Percentiles rank a stretch among this genome's conserved stretches.
Evolutionary conservation across 495 filamentous ascomycete species (phyloP).

Genomic region (Poronia punctata): DNA sequence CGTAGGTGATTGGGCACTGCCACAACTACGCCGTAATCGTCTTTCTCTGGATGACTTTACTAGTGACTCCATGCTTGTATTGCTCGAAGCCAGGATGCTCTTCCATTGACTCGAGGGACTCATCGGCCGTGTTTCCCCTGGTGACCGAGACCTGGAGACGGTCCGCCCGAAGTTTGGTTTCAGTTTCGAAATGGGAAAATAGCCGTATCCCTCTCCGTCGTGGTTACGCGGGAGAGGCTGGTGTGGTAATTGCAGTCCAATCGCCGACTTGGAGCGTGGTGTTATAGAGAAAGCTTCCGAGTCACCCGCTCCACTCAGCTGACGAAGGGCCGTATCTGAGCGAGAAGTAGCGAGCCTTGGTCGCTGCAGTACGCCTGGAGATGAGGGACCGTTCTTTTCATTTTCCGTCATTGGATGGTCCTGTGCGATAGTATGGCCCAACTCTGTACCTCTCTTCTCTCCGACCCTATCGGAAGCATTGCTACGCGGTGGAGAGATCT

Average conservation of each 20-base stretch:
- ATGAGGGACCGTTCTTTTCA: background rate
- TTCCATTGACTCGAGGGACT: conserved; percentile 12
- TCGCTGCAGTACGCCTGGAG: background rate
- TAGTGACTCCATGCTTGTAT: conserved; percentile 18
- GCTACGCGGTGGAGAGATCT: too few species aligned
- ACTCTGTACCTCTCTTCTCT: too few species aligned
- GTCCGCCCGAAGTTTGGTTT: too few species aligned
- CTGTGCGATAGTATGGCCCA: too few species aligned
- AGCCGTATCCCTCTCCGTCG: too few species aligned
- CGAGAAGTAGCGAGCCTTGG: background rate
- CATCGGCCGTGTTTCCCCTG: conserved; percentile 8
- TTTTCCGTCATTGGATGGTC: too few species aligned
- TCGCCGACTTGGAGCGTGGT: background rate
- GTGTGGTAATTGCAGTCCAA: background rate
- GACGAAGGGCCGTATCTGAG: background rate
- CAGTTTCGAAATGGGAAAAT: too few species aligned
- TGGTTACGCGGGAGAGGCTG: too few species aligned
- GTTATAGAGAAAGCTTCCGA: background rate
- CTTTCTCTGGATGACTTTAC: conserved; percentile 18
- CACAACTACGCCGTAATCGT: conserved; percentile 16
- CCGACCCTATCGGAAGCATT: too few species aligned
- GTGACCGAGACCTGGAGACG: background rate
- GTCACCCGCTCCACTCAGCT: background rate
- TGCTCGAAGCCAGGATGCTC: conserved; percentile 12
- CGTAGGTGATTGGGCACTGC: conserved; percentile 1